A percentile compares a stretch with the other conserved stretches of the same genome.
These are phyloP conservation scores for Rhizopogon vesiculosus DNA, from an alignment of 768 basidiomycete genomes.

Conservation along the genomic window DNA sequence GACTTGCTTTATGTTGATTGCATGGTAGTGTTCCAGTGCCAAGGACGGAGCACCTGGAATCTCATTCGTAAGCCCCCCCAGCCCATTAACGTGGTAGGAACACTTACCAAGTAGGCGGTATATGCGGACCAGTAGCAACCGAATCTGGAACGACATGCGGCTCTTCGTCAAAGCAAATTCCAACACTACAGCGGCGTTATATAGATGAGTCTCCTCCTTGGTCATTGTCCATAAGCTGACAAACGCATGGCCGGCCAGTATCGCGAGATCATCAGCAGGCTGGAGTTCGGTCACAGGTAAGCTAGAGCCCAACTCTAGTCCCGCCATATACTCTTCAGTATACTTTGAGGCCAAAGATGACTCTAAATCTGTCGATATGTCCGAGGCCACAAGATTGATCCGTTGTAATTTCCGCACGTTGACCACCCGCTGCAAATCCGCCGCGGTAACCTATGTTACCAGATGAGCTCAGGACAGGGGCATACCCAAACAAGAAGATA, in stretches of 20 bases:
- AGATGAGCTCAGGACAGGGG: neutral
- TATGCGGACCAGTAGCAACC: conserved; percentile 72
- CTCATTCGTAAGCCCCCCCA: neutral
- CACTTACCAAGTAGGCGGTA: conserved; percentile 74
- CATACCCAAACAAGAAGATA: neutral
- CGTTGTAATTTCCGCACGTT: conserved; percentile 77
- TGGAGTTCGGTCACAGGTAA: conserved; percentile 78
- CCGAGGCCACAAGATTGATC: conserved; percentile 43
- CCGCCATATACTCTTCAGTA: conserved; percentile 58
- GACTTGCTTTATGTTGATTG: conserved; percentile 76
- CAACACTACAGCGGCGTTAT: conserved; percentile 58
- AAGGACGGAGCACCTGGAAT: conserved; percentile 62
- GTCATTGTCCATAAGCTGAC: conserved; percentile 60
- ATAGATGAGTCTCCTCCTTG: conserved; percentile 52
- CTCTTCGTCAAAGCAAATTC: conserved; percentile 72
- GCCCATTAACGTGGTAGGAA: neutral
- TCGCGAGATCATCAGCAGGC: conserved; percentile 79
- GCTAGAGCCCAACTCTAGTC: conserved; percentile 58
- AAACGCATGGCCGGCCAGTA: conserved; percentile 67
- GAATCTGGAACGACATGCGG: conserved; percentile 75
- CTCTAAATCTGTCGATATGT: conserved; percentile 58
- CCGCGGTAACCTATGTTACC: conserved; percentile 38
- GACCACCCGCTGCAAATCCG: conserved; percentile 61
- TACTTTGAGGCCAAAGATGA: conserved; percentile 45
- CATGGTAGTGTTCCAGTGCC: conserved; percentile 75